Conservation (phyloP, 768 basidiomycete species). For the Sarcodon sp. region DNA sequence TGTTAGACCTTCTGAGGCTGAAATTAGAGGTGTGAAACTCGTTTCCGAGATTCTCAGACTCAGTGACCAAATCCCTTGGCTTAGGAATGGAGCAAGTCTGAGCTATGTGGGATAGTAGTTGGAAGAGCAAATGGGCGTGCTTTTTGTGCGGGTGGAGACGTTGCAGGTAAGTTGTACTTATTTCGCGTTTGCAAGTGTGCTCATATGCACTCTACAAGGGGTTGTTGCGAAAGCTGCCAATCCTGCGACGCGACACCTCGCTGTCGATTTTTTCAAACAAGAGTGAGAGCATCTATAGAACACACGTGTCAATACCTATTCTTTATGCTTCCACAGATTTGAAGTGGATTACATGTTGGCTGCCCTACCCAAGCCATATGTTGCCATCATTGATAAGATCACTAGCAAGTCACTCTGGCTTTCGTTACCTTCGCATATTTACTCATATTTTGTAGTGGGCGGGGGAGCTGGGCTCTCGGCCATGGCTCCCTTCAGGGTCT, state of each 20-base stretch:
- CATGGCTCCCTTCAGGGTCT: constrained; percentile 81
- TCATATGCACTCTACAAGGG: constrained; percentile 21
- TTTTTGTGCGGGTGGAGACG: constrained; percentile 94
- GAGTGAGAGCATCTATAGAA: constrained; percentile 42
- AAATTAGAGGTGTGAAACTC: constrained; percentile 55
- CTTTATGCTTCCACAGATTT: constrained; percentile 34
- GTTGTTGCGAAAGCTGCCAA: constrained; percentile 40
- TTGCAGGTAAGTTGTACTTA: constrained; percentile 49
- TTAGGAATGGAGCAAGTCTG: constrained; percentile 66
- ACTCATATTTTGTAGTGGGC: constrained; percentile 50
- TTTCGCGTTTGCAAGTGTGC: neutral
- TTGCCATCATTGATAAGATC: constrained; percentile 81
- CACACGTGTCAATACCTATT: neutral
- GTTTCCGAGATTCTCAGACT: neutral
- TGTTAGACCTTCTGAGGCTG: constrained; percentile 59
- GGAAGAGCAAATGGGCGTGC: constrained; percentile 61
- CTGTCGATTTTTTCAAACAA: constrained; percentile 81
- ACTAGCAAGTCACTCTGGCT: constrained; percentile 52
- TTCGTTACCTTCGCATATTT: constrained; percentile 2
- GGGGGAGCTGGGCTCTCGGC: constrained; percentile 86
- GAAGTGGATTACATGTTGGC: constrained; percentile 68
- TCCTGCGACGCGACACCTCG: constrained; percentile 39
- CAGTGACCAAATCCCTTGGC: neutral
- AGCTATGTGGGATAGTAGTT: constrained; percentile 60
- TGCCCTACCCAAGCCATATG: constrained; percentile 73